A percentile compares a stretch with the other conserved stretches of the same genome.
phyloP scores from a whole-genome alignment of 495 filamentous ascomycete species.

The Bombardia bombarda region DNA sequence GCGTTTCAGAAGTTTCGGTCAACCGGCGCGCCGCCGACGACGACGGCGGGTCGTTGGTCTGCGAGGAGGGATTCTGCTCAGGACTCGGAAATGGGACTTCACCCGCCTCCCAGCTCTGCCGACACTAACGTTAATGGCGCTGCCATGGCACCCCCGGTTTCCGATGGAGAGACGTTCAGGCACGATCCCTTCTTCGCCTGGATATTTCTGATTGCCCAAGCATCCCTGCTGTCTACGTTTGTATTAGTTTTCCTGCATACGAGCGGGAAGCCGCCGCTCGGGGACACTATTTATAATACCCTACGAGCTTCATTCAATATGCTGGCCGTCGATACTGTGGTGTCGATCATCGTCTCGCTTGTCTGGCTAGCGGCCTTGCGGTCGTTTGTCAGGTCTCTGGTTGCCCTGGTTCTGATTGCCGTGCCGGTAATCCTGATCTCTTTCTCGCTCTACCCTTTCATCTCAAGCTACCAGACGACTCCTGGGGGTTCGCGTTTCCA shows the following conservation, averaged over 20 bases:
- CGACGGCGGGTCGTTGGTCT: too few species aligned
- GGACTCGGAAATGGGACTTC: constrained; percentile 21
- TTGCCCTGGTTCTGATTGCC: constrained; percentile 67
- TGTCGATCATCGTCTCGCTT: constrained; percentile 79
- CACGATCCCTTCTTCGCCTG: constrained; percentile 93
- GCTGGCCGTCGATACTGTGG: constrained; percentile 79
- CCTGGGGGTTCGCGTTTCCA: constrained; percentile 66
- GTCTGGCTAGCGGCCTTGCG: constrained; percentile 85
- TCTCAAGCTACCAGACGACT: constrained; percentile 74
- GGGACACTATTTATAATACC: constrained; percentile 90
- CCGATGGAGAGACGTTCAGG: constrained; percentile 41
- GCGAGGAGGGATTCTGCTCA: constrained; percentile 15
- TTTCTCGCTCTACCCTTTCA: constrained; percentile 84
- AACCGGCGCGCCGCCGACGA: constrained; percentile 12
- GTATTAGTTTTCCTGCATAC: constrained; percentile 87
- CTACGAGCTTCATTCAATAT: constrained; percentile 81
- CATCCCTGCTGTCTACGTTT: constrained; percentile 76
- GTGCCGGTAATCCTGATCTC: constrained; percentile 80
- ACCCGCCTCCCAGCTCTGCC: constrained; percentile 13
- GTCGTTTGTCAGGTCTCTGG: constrained; percentile 73
- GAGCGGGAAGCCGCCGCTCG: constrained; percentile 45
- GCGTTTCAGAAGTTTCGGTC: constrained; percentile 73
- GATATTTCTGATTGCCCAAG: constrained; percentile 76
- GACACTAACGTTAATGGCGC: constrained; percentile 12
- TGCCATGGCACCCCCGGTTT: constrained; percentile 12